Evolutionary conservation across 306 rosid genomes (phyloP), one percentile per base, ranked within the genome.

Genomic region (Begonia fuchsioides): DNA sequence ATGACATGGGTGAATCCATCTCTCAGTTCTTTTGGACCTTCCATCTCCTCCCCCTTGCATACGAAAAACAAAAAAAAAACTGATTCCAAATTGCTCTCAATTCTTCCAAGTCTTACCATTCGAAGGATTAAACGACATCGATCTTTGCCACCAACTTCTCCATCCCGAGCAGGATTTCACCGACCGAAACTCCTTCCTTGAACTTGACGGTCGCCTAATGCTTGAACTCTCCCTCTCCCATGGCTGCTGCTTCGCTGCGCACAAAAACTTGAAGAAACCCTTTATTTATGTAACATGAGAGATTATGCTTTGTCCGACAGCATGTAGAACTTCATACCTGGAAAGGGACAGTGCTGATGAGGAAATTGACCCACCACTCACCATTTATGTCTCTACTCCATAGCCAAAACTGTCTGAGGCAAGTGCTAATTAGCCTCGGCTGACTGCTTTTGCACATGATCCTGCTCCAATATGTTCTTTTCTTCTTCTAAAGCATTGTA

Each of bases 1-100:
- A 60, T 90, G 95, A 82, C 93, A 67, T 90, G 97, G 48, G 95
- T 90, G 59, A 81, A 90, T 10, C 97, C 97, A 66, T 85, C 92
- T 57, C 82, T 81, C 17, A 90, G 75, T 65, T 70, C 53, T 47
- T 84, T 94, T 47, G 57, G 69, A 68, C 95, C 87, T 60, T 90
- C 97, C 51, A 67, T 49, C 39, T 90, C 97, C 17, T 71, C 60
- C 95, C 97, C 97, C 94, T 83, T 3, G 9, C 13, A 8, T 11
- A 39, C 9, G 4, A 26, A 26, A 26, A 5, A 26, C 35, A 26
- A 20, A 20, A 6, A 26, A 20, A 20, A 6, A 20, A 20, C 5
- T 20, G 32, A 3, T 20, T 20, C 32, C 32, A 20, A 20, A 20
- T 20, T 20, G 32, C 32, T 20, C 32, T 20, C 1, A 20, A 20